These are phyloP conservation scores for Yamadazyma triangularis DNA, from an alignment of 1,139 yeast genomes.

Conservation along the genomic window DNA sequence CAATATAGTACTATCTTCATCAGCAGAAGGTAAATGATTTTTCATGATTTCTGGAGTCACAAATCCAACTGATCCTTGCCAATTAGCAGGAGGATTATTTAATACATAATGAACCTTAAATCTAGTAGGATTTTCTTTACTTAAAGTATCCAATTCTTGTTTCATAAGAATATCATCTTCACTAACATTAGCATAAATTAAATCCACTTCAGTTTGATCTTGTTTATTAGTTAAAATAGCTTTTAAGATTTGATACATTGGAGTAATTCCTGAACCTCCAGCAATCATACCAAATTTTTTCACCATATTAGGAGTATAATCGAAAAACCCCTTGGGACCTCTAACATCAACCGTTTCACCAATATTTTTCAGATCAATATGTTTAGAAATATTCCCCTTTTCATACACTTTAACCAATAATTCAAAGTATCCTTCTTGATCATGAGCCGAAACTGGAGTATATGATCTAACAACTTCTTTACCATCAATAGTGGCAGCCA, in stretches of 20 bases:
- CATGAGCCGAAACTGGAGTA: constrained; percentile 89
- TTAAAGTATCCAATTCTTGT: constrained; percentile 67
- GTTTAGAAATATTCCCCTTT: constrained; percentile 80
- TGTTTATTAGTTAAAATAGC: constrained; percentile 66
- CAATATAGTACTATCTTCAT: constrained; percentile 64
- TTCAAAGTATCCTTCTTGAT: constrained; percentile 83
- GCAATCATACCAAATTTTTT: constrained; percentile 80
- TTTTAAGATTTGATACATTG: constrained; percentile 80
- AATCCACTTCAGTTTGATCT: constrained; percentile 80
- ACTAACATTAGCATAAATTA: constrained; percentile 76
- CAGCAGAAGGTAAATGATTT: constrained; percentile 53
- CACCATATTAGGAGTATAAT: constrained; percentile 78
- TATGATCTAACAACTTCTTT: constrained; percentile 88
- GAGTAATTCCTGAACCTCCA: constrained; percentile 97
- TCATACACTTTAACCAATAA: constrained; percentile 90
- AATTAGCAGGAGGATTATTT: constrained; percentile 54
- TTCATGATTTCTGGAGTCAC: constrained; percentile 66
- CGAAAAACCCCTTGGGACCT: constrained; percentile 94
- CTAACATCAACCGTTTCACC: constrained; percentile 49
- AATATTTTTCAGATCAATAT: constrained; percentile 58
- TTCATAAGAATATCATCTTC: constrained; percentile 74
- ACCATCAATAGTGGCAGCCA: constrained; percentile 61
- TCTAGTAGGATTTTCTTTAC: constrained; percentile 66
- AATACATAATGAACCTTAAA: constrained; percentile 75
- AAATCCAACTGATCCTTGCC: constrained; percentile 57